Conservation (phyloP, 306 rosid species). For the Acmispon strigosus region DNA sequence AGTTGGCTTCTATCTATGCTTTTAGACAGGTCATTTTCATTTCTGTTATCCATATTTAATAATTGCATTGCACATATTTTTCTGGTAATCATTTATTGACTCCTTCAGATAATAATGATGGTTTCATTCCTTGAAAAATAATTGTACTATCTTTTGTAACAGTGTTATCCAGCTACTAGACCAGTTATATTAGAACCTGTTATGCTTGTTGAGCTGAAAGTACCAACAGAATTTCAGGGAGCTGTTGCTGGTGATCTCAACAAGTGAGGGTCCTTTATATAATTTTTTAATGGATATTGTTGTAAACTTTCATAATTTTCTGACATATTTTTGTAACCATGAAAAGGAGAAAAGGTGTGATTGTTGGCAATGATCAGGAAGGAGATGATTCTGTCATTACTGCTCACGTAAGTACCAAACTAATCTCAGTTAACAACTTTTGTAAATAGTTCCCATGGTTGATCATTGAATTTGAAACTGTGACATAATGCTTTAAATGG, state of each 20-base stretch:
- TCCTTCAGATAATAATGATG: constrained; percentile 1
- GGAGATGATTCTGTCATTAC: constrained; percentile 94
- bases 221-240: constrained; percentile 97
- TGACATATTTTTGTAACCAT: constrained; percentile 10
- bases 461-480: background rate
- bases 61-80: background rate
- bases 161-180: constrained; percentile 81
- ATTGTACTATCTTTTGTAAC: constrained; percentile 24
- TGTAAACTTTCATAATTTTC: constrained; percentile 4
- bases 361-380: constrained; percentile 96
- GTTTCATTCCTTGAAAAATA: background rate
- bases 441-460: background rate
- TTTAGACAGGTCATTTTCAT: constrained; percentile 70
- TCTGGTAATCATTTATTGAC: background rate
- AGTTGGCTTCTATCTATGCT: constrained; percentile 92
- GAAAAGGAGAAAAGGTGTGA: constrained; percentile 85
- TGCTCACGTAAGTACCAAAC: constrained; percentile 57
- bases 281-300: background rate
- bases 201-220: constrained; percentile 93
- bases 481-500: too few relatives aligned
- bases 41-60: constrained; percentile 10
- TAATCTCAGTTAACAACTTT: background rate
- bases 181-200: constrained; percentile 97
- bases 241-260: constrained; percentile 94
- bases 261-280: constrained; percentile 52